Base-by-base conservation (phyloP, 352 stramenopile genomes). In the Phytopythium chamaehyphon region DNA sequence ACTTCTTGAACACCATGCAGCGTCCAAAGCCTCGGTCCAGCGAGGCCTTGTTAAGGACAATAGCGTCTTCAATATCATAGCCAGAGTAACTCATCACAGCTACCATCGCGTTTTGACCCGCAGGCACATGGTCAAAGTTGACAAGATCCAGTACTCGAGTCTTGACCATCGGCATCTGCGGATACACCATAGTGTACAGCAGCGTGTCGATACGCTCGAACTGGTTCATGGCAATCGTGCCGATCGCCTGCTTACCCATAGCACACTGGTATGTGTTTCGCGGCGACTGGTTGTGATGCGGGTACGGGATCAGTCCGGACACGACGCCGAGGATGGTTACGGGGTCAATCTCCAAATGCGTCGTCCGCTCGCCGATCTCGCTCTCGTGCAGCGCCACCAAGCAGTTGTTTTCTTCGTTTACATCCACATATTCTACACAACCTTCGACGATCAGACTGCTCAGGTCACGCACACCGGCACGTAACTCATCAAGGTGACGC, bases 331-430 rank as follows among this genome's bases (percentile, higher is more conserved):
- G 66, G 40, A 99, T 97, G 21, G 96, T 99, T 47, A 99, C 93
- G 1, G 98, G 97, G 67, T 99, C 97, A 62, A 99, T 99, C 66
- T 99, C 98, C 55, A 99, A 78, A 73, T 99, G 98, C 23, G 98
- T 99, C 54, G 95, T 96, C 12, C 90, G 80, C 35, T 83, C 74
- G 23, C 83, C 91, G 47, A 97, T 95, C 38, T 97, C 84, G 54
- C 77, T 83, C 67, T 98, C 93, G 45, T 95, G 92, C 15, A 99
- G 78, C 8, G 96, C 96, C 43, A 99, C 97, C 38, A 99, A 76
- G 66, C 97, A 99, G 56, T 99, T 99, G 75, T 99, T 99, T 67
- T 99, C 97, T 79, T 99, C 98, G 66, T 99, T 99, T 56, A 99
- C 97, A 71, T 99, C 98, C 23, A 99, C 93, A 75, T 99, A 99